phyloP scores from a whole-genome alignment of 331 rosid species.

The Prunus yedoensis region DNA sequence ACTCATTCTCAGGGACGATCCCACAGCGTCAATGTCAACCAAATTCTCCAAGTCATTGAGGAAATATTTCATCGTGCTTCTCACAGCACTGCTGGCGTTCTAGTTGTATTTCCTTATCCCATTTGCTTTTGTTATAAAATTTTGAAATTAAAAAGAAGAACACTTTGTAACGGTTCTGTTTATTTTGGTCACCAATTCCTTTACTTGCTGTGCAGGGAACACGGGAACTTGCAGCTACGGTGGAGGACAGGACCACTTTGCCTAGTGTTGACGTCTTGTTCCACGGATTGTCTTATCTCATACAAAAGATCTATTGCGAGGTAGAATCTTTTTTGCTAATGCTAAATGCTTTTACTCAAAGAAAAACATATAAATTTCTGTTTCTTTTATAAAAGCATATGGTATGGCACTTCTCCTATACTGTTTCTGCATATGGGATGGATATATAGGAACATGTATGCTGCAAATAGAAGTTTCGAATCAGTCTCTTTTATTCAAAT shows the following conservation, averaged over 20 bases:
- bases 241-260: constrained; percentile 40
- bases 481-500: too few relatives aligned
- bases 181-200: not conserved
- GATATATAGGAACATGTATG: too few relatives aligned
- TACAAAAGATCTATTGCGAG: constrained; percentile 70
- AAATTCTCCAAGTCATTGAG: constrained; percentile 54
- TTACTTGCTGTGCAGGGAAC: constrained; percentile 43
- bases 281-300: constrained; percentile 54
- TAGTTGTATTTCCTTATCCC: constrained; percentile 8
- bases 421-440: not conserved
- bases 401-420: too few relatives aligned
- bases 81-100: constrained; percentile 33
- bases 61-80: constrained; percentile 49
- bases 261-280: constrained; percentile 45
- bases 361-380: not conserved
- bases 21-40: constrained; percentile 59
- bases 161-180: not conserved
- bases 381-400: not conserved
- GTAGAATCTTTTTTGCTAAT: constrained; percentile 12
- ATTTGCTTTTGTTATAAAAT: not conserved
- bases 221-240: constrained; percentile 33
- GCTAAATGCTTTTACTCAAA: constrained; percentile 4
- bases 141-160: too few relatives aligned
- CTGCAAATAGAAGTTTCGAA: too few relatives aligned
- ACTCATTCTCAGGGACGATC: constrained; percentile 62